Evolutionary conservation across 345 rosid species (phyloP), one percentile per base, ranked within the genome.

Genomic region (Eucalyptus globulus): DNA sequence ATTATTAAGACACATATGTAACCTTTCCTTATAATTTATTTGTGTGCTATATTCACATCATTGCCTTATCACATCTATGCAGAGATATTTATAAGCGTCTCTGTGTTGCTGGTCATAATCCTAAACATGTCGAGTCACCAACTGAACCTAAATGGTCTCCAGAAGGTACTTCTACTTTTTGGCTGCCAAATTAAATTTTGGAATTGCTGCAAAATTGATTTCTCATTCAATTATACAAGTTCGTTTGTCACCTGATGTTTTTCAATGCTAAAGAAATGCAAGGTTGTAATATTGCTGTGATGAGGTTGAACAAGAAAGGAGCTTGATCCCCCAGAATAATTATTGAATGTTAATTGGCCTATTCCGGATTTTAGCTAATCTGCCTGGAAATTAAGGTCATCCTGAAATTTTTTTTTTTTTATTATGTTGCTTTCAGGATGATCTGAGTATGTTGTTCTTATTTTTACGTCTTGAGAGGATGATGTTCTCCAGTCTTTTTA

Each of bases 111-210:
- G 98, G 99, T 89, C 89, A 81, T 91, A 95, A 96, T 94, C 94
- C 96, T 62, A 91, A 93, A n/a, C 83, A 92, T 87, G 89, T 95
- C 40, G 99, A 98, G 93, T 95, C 99, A 72, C 98, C 99, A 81
- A 95, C 96, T 80, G 99, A 98, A 90, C 97, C 97, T 3, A 96
- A 96, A 93, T 98, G 99, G 99, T 98, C 99, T 44, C 89, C 98
- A 50, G 90, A 91, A 91, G 99, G 99, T 97, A 92, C 62, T 53
- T 90, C 24, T 31, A 88, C 80, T 8, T 31, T 86, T 90, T 81
- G 26, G 49, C 24, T 86, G 31, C 72, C 1, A 3, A 29, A 13
- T 29, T 62, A 14, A 62, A 62, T 62, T 29, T 62, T 4, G 17
- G 17, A 29, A 29, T 60, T 60, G 67, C 31, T 27, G 16, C 67